Conservation (phyloP, 805 yeast species). For the Lipomyces japonicus region DNA sequence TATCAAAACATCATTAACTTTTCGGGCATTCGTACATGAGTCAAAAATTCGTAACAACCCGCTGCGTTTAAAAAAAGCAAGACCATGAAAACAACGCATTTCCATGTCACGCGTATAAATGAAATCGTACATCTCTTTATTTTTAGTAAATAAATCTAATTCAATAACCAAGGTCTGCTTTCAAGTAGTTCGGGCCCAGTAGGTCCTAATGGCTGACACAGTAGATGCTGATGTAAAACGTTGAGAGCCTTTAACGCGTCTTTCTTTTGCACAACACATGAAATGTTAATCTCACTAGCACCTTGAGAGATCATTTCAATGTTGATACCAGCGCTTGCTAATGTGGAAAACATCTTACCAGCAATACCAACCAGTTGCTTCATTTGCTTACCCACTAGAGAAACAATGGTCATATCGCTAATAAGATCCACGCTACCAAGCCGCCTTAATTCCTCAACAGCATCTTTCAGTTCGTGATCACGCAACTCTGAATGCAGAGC, state of each 20-base stretch:
- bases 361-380: slow-evolving; percentile 95
- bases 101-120: no score
- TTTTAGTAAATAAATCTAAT: slow-evolving; percentile 3
- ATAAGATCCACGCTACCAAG: slow-evolving; percentile 90
- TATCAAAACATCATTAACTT: no score
- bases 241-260: slow-evolving; percentile 83
- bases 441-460: slow-evolving; percentile 70
- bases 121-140: no score
- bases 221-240: slow-evolving; percentile 73
- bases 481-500: slow-evolving; percentile 65
- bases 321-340: slow-evolving; percentile 87
- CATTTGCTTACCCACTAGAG: slow-evolving; percentile 96
- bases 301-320: slow-evolving; percentile 99
- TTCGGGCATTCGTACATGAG: no score
- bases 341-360: slow-evolving; percentile 89
- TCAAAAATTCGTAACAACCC: no score
- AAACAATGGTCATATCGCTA: slow-evolving; percentile 81
- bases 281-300: slow-evolving; percentile 94
- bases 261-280: slow-evolving; percentile 83
- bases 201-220: slow-evolving; percentile 35
- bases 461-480: slow-evolving; percentile 60
- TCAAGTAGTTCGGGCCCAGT: slow-evolving; percentile 14
- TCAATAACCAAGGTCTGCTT: slow-evolving; percentile 23
- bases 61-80: no score
- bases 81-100: no score